Evolutionary conservation across 495 filamentous ascomycete species (phyloP), one percentile per base, ranked within the genome.

Genomic region (Thermochaetoides thermophila): DNA sequence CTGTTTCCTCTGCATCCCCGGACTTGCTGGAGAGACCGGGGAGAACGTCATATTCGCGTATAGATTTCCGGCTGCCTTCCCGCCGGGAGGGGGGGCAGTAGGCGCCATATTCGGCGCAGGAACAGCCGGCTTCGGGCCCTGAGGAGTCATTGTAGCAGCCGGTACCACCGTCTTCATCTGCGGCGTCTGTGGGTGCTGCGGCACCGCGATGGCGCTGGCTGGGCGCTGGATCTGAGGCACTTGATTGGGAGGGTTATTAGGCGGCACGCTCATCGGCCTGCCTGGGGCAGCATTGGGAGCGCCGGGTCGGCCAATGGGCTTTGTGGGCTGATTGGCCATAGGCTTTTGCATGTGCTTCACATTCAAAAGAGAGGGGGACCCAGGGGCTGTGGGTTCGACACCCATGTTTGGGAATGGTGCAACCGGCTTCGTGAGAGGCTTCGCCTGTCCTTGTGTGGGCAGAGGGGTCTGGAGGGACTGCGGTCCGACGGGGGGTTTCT

Each of bases 331-430:
- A 13, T 44, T 49, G n/a, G 17, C 20, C 24, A 45, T 48, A 13
- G 29, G 36, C n/a, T n/a, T n/a, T n/a, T n/a, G n/a, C n/a, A n/a
- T n/a, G n/a, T n/a, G n/a, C n/a, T n/a, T n/a, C n/a, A n/a, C n/a
- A n/a, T n/a, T n/a, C n/a, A n/a, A n/a, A n/a, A n/a, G n/a, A n/a
- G n/a, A n/a, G 34, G 26, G 44, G 14, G 42, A 23, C 27, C 45
- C 40, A 24, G 47, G 44, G 27, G 40, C 45, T 1, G 40, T 33
- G 15, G 53, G 36, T 12, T 57, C 53, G 32, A 60, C 49, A 10
- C 57, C 57, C 61, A 64, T 66, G 35, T 63, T 57, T 11, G 63
- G 58, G 38, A 68, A 63, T 2, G 63, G 63, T 8, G 61, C 60
- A 16, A 58, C 53, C 2, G 59, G 50, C 38, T 56, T 68, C 19